These are phyloP conservation scores for Simplicillium sp. DNA, from an alignment of 2,329 filamentous ascomycete genomes.

Conservation along the genomic window DNA sequence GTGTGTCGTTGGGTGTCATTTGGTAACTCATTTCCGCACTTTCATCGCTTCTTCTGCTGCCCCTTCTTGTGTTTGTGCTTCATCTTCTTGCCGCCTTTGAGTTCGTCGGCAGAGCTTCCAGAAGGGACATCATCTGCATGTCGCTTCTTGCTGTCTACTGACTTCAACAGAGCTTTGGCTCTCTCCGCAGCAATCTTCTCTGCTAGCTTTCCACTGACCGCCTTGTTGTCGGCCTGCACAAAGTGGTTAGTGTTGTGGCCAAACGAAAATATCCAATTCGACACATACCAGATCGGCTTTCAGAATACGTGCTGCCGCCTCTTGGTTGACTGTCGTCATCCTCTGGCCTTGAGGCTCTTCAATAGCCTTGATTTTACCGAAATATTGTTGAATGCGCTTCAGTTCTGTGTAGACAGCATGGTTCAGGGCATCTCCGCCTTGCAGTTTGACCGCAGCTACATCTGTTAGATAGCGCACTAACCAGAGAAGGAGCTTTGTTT, in stretches of 20 bases:
- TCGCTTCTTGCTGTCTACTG: constrained; percentile 35
- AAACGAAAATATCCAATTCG: neutral
- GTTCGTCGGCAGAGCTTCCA: constrained; percentile 12
- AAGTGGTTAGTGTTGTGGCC: constrained; percentile 7
- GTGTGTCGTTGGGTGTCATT: too few relatives aligned
- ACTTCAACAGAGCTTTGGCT: constrained; percentile 40
- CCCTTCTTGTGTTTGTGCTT: constrained; percentile 14
- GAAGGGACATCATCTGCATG: constrained; percentile 21
- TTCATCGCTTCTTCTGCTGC: neutral
- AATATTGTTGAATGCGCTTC: constrained; percentile 80
- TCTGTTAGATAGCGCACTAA: neutral
- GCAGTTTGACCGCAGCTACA: constrained; percentile 64
- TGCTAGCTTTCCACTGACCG: constrained; percentile 39
- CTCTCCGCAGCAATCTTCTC: constrained; percentile 49
- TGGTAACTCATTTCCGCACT: neutral
- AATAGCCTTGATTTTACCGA: constrained; percentile 75
- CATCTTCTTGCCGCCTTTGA: constrained; percentile 19
- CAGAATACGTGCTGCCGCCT: constrained; percentile 72
- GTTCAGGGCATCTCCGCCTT: constrained; percentile 70
- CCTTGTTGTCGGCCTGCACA: constrained; percentile 38
- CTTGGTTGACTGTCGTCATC: constrained; percentile 54
- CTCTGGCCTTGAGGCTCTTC: constrained; percentile 54
- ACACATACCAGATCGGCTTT: constrained; percentile 65
- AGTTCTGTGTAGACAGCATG: constrained; percentile 83
- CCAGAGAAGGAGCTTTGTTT: neutral